Evolutionary conservation across 768 basidiomycete genomes (phyloP), one percentile per base, ranked within the genome.

Genomic region (Boletellus sp.): DNA sequence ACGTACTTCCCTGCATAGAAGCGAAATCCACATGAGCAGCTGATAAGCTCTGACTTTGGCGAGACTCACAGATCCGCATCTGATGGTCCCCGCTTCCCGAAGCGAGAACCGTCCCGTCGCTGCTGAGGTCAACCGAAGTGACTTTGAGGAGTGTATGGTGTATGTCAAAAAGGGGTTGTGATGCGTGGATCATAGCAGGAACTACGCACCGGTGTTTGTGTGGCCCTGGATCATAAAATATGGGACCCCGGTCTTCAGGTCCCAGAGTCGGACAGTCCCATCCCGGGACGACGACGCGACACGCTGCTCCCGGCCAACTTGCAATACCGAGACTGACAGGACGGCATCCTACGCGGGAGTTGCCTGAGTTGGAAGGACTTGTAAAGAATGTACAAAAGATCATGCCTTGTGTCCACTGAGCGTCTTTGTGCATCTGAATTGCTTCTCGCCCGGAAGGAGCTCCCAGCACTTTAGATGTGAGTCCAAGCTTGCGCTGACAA

Each of bases 401-500:
- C 43, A 22, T 52, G 50, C 65, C 55, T 60, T 55, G 53, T 70
- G 69, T 20, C 69, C 69, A 43, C 31, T 51, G 4, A 71, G 47
- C 22, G 67, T 71, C 48, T 58, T 65, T 12, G 56, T 63, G 47
- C 69, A 64, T 16, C 32, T 44, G 36, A 70, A 66, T 23, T 40
- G 55, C 46, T 56, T 62, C 48, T 67, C 60, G 6, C 55, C 50
- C 31, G 55, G 59, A 23, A 44, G 47, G 24, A 80, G 58, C 42
- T 79, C 76, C 77, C 80, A 81, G 32, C 70, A 68, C 46, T 78
- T 76, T 20, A 67, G 40, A 12, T 61, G 59, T 24, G 45, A 39
- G 42, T 69, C 68, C 45, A 61, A 33, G 50, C 66, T 72, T 19
- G 64, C 65, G 37, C 61, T 63, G 17, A 62, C 68, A 13, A 71